Base-by-base conservation (phyloP, 2,329 filamentous ascomycete genomes). In the Daldinia sp. region DNA sequence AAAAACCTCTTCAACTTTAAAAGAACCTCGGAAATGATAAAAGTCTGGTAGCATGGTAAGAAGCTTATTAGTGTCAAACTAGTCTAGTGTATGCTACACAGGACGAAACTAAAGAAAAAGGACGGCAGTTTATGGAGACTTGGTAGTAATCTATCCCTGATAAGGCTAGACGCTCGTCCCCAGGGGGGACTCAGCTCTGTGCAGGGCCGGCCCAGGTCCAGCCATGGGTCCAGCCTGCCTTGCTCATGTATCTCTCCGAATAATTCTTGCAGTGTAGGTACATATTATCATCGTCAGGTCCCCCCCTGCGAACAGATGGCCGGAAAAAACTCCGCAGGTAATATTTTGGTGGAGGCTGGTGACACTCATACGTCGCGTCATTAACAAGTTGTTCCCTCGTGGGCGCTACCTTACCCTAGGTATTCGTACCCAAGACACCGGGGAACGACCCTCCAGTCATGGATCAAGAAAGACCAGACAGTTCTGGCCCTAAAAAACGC, bases 311-410 rank as follows among this genome's bases (percentile, higher is more conserved):
- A 15, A 29, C 15, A 51, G 59, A 35, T 47, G 37, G 41, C 52
- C 59, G 59, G 59, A 62, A 62, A 62, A 62, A 62, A 62, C 59
- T 62, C 59, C 59, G 59, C 59, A 41, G 39, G 49, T 37, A 35
- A 43, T 45, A 48, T 56, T 52, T 45, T 21, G 23, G 50, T 34
- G 21, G 47, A 29, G 43, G 32, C 23, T 53, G 21, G 56, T 19
- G 32, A 32, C 56, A 59, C 19, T 37, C 25, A 27, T 21, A 13
- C 27, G 25, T 52, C 37, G 54, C 58, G 15, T 45, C 35, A 25
- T 29, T 34, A 45, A 48, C 25, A 48, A 43, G 39, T 43, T 43
- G 39, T 6, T 48, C 7, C 43, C 25, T 48, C 15, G 43, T 13
- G 13, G 43, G 25, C n/a, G 7, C 19, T 27, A 6, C 29, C 29